These are phyloP conservation scores for Pelargonium hybrid DNA, from an alignment of 441 rosid genomes.

Conservation along the genomic window DNA sequence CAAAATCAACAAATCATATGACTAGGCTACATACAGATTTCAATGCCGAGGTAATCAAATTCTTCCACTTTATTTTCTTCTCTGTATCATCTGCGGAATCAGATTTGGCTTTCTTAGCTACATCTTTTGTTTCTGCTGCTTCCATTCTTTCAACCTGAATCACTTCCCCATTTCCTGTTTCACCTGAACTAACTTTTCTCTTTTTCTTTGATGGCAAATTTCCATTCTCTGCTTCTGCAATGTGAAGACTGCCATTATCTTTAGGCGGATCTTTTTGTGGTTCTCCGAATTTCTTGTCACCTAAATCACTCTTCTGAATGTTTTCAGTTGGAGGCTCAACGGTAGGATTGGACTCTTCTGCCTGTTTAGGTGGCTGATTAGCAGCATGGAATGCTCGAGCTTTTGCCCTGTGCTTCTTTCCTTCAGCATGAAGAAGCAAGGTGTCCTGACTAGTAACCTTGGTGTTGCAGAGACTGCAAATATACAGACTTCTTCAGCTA, in stretches of 20 bases:
- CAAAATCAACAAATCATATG: background rate
- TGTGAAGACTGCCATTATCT: constrained; percentile 3
- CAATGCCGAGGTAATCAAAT: constrained; percentile 53
- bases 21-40: constrained; percentile 39
- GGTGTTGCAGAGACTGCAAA: constrained; percentile 66
- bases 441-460: constrained; percentile 80
- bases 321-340: constrained; percentile 27
- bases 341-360: constrained; percentile 32
- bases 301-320: constrained; percentile 21
- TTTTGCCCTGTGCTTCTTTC: constrained; percentile 84
- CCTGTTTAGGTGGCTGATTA: constrained; percentile 37
- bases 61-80: constrained; percentile 71
- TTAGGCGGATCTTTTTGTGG: constrained; percentile 25
- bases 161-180: constrained; percentile 29
- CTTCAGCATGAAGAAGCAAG: constrained; percentile 84
- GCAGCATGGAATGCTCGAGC: constrained; percentile 62
- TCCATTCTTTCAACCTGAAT: constrained; percentile 24
- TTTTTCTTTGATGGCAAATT: constrained; percentile 32
- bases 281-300: constrained; percentile 16
- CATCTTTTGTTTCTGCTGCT: constrained; percentile 14
- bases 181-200: constrained; percentile 45
- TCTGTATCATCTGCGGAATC: constrained; percentile 21
- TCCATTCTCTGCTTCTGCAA: constrained; percentile 25
- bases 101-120: constrained; percentile 36
- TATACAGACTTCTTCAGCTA: background rate